phyloP scores from a whole-genome alignment of 768 basidiomycete genomes.

The Termitomyces eurrhizus region DNA sequence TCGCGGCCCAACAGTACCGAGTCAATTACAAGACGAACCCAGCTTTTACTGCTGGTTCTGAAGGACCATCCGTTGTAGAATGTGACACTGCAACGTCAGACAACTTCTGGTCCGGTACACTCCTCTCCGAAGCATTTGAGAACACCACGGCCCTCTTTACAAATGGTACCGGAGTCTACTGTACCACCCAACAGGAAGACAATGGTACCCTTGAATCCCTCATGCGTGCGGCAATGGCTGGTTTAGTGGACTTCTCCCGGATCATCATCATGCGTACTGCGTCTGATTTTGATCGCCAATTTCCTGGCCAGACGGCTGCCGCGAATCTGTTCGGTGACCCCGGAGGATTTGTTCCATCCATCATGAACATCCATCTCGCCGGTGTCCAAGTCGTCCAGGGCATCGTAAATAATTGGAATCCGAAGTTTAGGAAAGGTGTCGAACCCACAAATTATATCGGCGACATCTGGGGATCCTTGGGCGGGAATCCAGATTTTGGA shows the following conservation, averaged over 20 bases:
- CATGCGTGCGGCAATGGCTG: constrained; percentile 5
- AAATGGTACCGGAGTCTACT: constrained; percentile 12
- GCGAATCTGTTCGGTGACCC: constrained; percentile 10
- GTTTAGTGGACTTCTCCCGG: constrained; percentile 13
- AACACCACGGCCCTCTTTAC: constrained; percentile 13
- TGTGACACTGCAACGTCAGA: constrained; percentile 13
- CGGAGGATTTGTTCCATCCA: constrained; percentile 9
- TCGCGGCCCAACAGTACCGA: constrained; percentile 6
- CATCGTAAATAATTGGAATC: constrained; percentile 1
- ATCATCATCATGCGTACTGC: constrained; percentile 16
- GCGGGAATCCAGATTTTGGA: constrained; percentile 13
- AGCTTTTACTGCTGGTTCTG: constrained; percentile 2
- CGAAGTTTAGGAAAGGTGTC: constrained; percentile 6
- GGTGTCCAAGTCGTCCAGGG: constrained; percentile 13
- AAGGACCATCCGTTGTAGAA: constrained; percentile 11
- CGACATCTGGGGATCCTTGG: constrained; percentile 13
- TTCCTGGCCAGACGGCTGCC: constrained; percentile 5
- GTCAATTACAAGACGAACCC: constrained; percentile 1
- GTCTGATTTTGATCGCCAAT: constrained; percentile 15
- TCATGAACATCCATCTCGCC: constrained; percentile 12
- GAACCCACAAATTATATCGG: constrained; percentile 13
- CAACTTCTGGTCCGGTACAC: constrained; percentile 9
- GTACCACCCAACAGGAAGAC: constrained; percentile 14
- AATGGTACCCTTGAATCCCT: constrained; percentile 14
- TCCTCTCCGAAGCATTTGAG: constrained; percentile 14